Conservation (phyloP, 257 asterid species). For the Primulina eburnea region DNA sequence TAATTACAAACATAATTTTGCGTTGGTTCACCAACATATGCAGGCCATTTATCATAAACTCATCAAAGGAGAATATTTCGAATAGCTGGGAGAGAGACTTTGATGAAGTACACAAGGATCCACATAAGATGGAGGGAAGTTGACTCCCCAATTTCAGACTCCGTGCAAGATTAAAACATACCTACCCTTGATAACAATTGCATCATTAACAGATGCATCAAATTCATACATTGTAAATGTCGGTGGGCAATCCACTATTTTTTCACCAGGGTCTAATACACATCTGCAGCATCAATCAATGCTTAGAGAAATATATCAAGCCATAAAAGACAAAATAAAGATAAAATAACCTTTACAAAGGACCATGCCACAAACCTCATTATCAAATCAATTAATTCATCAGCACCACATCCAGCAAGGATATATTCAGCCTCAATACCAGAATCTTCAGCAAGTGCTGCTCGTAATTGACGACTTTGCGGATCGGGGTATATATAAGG, state of each 20-base stretch:
- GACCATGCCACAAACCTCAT: conserved; percentile 59
- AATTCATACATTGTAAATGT: conserved; percentile 97
- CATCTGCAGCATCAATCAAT: conserved; percentile 53
- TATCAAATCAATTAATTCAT: conserved; percentile 91
- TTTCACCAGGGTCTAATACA: conserved; percentile 90
- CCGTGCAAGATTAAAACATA: not conserved
- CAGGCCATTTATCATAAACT: not conserved
- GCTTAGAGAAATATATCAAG: conserved; percentile 18
- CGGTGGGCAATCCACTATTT: conserved; percentile 95
- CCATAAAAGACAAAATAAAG: conserved; percentile 4
- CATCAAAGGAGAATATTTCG: conserved; percentile 4
- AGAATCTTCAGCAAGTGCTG: conserved; percentile 93
- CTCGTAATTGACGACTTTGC: conserved; percentile 86
- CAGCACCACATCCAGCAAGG: conserved; percentile 96
- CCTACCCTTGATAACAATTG: conserved; percentile 79
- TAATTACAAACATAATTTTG: conserved; percentile 13
- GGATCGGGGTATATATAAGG: conserved; percentile 98
- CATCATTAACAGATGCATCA: conserved; percentile 97
- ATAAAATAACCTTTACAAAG: conserved; percentile 10
- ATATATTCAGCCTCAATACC: conserved; percentile 90
- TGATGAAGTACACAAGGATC: conserved; percentile 7
- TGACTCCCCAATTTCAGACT: not conserved
- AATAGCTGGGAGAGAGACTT: conserved; percentile 14
- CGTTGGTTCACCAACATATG: not conserved
- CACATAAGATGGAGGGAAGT: conserved; percentile 3